Evolutionary conservation across 2,329 filamentous ascomycete species (phyloP).

Genomic region (Penicillium thymicola): DNA sequence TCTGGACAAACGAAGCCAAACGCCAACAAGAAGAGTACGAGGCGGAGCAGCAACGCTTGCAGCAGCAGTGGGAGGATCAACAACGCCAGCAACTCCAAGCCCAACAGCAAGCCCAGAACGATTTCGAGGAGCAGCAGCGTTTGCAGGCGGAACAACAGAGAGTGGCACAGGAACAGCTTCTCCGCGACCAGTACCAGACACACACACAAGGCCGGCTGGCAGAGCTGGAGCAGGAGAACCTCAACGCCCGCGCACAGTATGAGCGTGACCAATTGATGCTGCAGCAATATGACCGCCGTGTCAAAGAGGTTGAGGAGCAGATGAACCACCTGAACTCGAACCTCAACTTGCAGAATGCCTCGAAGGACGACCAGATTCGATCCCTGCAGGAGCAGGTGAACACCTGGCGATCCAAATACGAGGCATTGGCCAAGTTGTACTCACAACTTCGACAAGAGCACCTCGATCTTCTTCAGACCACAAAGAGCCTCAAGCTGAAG

Average conservation of each 20-base stretch:
- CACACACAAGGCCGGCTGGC: constrained; percentile 95
- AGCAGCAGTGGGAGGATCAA: constrained; percentile 80
- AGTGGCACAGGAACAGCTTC: constrained; percentile 82
- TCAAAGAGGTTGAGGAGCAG: constrained; percentile 89
- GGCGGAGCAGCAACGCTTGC: constrained; percentile 83
- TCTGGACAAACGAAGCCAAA: constrained; percentile 92
- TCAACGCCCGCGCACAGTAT: constrained; percentile 91
- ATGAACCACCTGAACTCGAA: constrained; percentile 77
- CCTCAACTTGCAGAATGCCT: constrained; percentile 77
- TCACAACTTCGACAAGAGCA: constrained; percentile 94
- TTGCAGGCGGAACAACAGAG: constrained; percentile 83
- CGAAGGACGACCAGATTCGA: constrained; percentile 91
- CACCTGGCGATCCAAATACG: constrained; percentile 96
- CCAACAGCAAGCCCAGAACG: constrained; percentile 78
- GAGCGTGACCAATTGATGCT: constrained; percentile 97
- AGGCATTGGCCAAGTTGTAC: constrained; percentile 93
- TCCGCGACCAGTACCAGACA: constrained; percentile 84
- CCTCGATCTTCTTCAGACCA: constrained; percentile 89
- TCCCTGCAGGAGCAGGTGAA: constrained; percentile 95
- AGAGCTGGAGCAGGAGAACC: constrained; percentile 90
- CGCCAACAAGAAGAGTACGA: constrained; percentile 93
- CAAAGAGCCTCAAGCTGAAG: constrained; percentile 94
- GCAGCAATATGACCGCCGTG: constrained; percentile 90
- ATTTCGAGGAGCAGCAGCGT: constrained; percentile 96
- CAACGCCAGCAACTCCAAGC: constrained; percentile 78